phyloP scores from a whole-genome alignment of 2,329 filamentous ascomycete species.

The Parastagonospora avenae region DNA sequence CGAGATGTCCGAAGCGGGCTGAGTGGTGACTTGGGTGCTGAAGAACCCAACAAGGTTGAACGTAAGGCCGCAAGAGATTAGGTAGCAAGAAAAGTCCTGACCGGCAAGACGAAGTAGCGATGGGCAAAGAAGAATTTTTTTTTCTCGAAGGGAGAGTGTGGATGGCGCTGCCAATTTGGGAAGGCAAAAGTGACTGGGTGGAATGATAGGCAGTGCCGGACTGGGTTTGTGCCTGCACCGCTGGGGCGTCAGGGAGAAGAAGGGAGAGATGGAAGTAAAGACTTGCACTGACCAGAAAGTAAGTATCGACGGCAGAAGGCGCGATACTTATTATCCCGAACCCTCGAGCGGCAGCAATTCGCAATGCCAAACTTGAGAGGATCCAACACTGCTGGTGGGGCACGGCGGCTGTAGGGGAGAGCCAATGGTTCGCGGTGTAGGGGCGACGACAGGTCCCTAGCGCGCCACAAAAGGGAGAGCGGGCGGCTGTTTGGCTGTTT shows the following conservation, averaged over 20 bases:
- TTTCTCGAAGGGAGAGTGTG: slow-evolving; percentile 24
- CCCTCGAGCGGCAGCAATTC: slow-evolving; percentile 19
- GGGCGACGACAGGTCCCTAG: slow-evolving; percentile 28
- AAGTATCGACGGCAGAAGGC: slow-evolving; percentile 31
- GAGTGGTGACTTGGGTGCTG: slow-evolving; percentile 31
- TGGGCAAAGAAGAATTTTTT: slow-evolving; percentile 26
- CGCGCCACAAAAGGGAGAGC: slow-evolving; percentile 34
- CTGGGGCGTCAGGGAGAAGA: slow-evolving; percentile 31
- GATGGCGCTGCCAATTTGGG: slow-evolving; percentile 39
- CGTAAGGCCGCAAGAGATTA: slow-evolving; percentile 34
- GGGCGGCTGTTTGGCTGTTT: slow-evolving; percentile 43
- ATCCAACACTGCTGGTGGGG: slow-evolving; percentile 31
- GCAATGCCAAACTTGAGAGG: slow-evolving; percentile 22
- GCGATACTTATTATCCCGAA: slow-evolving; percentile 38
- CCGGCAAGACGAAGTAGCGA: slow-evolving; percentile 35
- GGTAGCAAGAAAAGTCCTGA: slow-evolving; percentile 32
- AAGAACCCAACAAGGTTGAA: slow-evolving; percentile 33
- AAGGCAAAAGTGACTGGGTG: slow-evolving; percentile 23
- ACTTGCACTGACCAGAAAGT: slow-evolving; percentile 37
- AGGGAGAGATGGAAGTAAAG: slow-evolving; percentile 30
- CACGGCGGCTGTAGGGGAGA: slow-evolving; percentile 29
- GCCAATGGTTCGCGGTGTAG: slow-evolving; percentile 33
- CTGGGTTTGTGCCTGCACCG: slow-evolving; percentile 34
- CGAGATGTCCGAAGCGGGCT: slow-evolving; percentile 40
- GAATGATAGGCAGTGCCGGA: slow-evolving; percentile 31